Evolutionary conservation across 768 basidiomycete species (phyloP).

Genomic region (Trametes gibbosa): DNA sequence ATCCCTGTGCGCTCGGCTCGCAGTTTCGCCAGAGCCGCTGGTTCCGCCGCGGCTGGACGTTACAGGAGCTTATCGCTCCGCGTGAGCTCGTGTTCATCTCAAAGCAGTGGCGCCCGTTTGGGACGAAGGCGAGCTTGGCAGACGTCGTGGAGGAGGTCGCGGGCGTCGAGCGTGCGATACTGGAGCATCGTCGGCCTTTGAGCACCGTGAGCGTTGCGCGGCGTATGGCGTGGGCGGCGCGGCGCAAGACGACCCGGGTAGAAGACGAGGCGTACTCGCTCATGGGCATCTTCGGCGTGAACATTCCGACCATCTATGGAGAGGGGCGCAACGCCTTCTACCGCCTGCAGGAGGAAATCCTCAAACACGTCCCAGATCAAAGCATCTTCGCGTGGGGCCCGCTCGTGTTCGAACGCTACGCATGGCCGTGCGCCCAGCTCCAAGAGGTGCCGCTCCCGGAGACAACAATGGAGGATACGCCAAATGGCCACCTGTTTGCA

Average conservation of each 20-base stretch:
- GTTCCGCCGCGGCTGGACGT: constrained; percentile 10
- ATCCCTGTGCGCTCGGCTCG: not conserved
- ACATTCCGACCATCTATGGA: constrained; percentile 2
- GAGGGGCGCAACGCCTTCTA: constrained; percentile 10
- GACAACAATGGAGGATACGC: not conserved
- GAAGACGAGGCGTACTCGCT: constrained; percentile 13
- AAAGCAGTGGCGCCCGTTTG: constrained; percentile 2
- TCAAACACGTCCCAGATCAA: constrained; percentile 1
- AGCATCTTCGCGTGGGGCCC: constrained; percentile 6
- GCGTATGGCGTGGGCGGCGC: constrained; percentile 14
- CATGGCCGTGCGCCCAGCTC: not conserved
- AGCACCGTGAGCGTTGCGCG: constrained; percentile 5
- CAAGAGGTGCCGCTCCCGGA: not conserved
- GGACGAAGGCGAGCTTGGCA: constrained; percentile 8
- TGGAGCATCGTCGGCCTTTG: constrained; percentile 1
- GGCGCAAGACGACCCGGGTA: constrained; percentile 10
- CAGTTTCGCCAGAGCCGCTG: constrained; percentile 8
- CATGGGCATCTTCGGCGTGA: constrained; percentile 10
- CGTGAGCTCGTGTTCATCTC: not conserved
- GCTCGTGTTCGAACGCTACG: not conserved
- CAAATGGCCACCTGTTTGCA: constrained; percentile 1
- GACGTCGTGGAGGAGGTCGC: constrained; percentile 5
- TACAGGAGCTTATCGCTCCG: constrained; percentile 11
- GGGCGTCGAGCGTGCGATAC: not conserved
- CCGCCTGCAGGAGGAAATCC: constrained; percentile 9